Evolutionary conservation across 495 filamentous ascomycete species (phyloP), one percentile per base, ranked within the genome.

Genomic region (Viridothelium virens): DNA sequence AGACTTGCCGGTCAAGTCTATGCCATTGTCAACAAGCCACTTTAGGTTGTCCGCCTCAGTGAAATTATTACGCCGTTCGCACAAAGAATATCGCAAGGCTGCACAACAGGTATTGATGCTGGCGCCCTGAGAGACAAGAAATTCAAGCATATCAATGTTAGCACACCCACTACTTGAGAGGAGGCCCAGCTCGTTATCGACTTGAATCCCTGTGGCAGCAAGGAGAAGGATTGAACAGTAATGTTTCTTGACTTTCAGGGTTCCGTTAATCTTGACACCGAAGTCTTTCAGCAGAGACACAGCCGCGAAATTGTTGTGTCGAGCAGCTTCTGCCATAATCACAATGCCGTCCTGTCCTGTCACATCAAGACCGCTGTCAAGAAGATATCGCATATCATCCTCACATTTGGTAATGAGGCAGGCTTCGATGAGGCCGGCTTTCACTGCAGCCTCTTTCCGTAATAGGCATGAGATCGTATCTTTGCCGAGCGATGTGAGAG

Each of bases 371-470:
- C 2, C 0, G 48, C n/a, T 2, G 5, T 18, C 10, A 53, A 53
- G 48, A 53, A 53, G 48, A 18, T 53, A 18, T 53, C 25, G 48
- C n/a, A 53, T 16, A 53, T 53, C 48, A 53, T 11, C 7, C n/a
- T 53, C 5, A 53, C 9, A 18, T 14, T 14, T 18, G 9, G n/a
- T 53, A 53, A 5, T 53, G 48, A 53, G 2, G 48, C 48, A 53
- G n/a, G 16, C 48, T 53, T 53, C n/a, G 48, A 53, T 53, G 48
- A 53, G n/a, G 16, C n/a, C 48, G 2, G 48, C 48, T 53, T 18
- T 53, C n/a, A 53, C 2, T 2, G 0, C 48, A 5, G 25, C 1
- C 1, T 18, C 48, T 18, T 53, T 53, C 25, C n/a, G 5, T 53
- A 18, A 14, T 53, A 53, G 14, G 16, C 16, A 2, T 12, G 48